phyloP scores from a whole-genome alignment of 83 land plant species.

The Picea abies region DNA sequence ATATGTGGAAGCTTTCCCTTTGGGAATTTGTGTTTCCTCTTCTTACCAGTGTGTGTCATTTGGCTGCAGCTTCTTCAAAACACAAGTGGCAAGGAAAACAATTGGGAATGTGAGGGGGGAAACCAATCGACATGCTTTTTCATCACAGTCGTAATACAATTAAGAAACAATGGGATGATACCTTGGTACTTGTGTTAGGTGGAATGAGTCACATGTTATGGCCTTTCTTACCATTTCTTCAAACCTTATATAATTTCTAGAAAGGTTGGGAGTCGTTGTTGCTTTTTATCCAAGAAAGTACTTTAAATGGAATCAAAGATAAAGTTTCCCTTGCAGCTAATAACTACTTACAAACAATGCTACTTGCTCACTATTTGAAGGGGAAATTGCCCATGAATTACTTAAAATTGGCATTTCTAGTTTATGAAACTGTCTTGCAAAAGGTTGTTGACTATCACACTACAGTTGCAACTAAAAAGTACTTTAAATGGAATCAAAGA shows the following conservation, averaged over 20 bases:
- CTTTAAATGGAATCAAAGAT: conserved; percentile 78
- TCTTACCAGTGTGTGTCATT: conserved; percentile 69
- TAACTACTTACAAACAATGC: conserved; percentile 72
- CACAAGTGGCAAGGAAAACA: conserved; percentile 98
- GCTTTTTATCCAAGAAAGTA: conserved; percentile 65
- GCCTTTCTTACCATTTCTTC: conserved; percentile 82
- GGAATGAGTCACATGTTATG: conserved; percentile 89
- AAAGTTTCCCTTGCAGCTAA: conserved; percentile 91
- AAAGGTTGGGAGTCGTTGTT: conserved; percentile 86
- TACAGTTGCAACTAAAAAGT: conserved; percentile 66
- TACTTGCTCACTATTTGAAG: conserved; percentile 77
- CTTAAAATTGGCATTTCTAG: conserved; percentile 65
- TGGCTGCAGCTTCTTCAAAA: conserved; percentile 92
- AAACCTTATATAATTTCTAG: conserved; percentile 59
- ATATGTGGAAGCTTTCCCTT: conserved; percentile 93
- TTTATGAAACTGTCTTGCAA: conserved; percentile 58
- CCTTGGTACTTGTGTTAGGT: conserved; percentile 84
- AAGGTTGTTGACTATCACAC: conserved; percentile 39
- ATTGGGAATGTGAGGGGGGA: conserved; percentile 92
- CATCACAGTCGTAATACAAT: conserved; percentile 99
- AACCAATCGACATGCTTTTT: conserved; percentile 98
- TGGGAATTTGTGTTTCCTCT: conserved; percentile 92
- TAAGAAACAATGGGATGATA: conserved; percentile 99
- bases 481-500: conserved; percentile 80
- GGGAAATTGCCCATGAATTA: conserved; percentile 68